Evolutionary conservation across 2,329 filamentous ascomycete genomes (phyloP).

Genomic region (Cytospora paraplurivora): DNA sequence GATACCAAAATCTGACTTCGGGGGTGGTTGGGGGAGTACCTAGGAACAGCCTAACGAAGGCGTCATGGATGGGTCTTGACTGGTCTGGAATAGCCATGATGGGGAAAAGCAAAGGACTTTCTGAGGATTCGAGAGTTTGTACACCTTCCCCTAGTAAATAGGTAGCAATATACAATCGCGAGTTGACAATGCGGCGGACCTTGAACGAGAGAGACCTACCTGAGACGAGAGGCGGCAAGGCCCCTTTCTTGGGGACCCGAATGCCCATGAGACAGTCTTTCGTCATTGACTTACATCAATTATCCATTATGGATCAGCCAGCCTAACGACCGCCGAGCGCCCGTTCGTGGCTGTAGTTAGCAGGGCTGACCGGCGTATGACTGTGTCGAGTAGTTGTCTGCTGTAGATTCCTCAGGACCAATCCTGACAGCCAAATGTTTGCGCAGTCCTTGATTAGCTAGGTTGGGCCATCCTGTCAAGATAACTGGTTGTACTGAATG

Average conservation of each 20-base stretch:
- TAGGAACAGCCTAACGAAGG: neutral
- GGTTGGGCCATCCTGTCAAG: neutral
- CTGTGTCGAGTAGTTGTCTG: neutral
- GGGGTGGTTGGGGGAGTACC: no score
- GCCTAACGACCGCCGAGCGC: neutral
- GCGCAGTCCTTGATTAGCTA: neutral
- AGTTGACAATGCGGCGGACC: neutral
- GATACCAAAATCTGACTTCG: conserved; percentile 5
- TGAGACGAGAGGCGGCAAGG: neutral
- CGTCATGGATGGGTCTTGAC: neutral
- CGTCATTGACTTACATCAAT: conserved; percentile 2
- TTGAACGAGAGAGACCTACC: neutral
- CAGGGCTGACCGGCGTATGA: neutral
- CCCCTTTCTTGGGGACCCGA: neutral
- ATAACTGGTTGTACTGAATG: neutral
- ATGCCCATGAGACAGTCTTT: neutral
- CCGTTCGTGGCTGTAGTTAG: neutral
- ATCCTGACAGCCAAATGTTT: neutral
- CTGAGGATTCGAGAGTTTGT: neutral
- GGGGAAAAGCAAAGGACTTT: neutral
- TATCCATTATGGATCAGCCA: neutral
- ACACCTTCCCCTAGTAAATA: neutral
- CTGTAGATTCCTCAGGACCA: neutral
- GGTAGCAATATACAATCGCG: neutral
- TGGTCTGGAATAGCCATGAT: neutral